phyloP scores from a whole-genome alignment of 2,329 filamentous ascomycete genomes.

The Tolypocladium ophioglossoides region DNA sequence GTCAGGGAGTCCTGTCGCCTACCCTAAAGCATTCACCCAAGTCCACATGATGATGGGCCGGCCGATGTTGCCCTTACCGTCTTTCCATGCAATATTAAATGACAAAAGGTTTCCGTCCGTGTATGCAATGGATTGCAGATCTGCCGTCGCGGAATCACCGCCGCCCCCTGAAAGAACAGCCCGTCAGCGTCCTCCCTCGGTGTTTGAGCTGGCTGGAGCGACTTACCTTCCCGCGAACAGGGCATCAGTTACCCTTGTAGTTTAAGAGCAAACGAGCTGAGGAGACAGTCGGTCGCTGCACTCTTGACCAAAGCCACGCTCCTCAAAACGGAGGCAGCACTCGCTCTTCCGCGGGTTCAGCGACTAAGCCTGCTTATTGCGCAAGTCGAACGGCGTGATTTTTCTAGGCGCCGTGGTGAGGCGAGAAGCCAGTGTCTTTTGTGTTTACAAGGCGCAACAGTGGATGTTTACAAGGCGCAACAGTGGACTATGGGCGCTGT shows the following conservation, averaged over 20 bases:
- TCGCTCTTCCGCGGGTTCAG: constrained; percentile 63
- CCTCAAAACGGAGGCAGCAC: background rate
- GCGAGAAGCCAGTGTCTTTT: background rate
- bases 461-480: too few relatives aligned
- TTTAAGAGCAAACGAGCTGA: constrained; percentile 55
- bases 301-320: background rate
- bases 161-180: constrained; percentile 49
- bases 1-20: too few relatives aligned
- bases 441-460: too few relatives aligned
- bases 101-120: too few relatives aligned
- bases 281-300: background rate
- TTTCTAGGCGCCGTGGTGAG: constrained; percentile 19
- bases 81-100: too few relatives aligned
- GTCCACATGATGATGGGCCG: too few relatives aligned
- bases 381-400: constrained; percentile 52
- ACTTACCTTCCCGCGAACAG: constrained; percentile 43
- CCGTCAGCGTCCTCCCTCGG: constrained; percentile 44
- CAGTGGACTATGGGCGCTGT: background rate
- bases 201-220: constrained; percentile 27
- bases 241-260: constrained; percentile 43
- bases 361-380: constrained; percentile 50
- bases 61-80: too few relatives aligned
- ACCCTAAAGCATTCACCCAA: too few relatives aligned
- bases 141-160: too few relatives aligned
- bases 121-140: too few relatives aligned